phyloP scores from a whole-genome alignment of 257 asterid species.

The Solanum raphanifolium region DNA sequence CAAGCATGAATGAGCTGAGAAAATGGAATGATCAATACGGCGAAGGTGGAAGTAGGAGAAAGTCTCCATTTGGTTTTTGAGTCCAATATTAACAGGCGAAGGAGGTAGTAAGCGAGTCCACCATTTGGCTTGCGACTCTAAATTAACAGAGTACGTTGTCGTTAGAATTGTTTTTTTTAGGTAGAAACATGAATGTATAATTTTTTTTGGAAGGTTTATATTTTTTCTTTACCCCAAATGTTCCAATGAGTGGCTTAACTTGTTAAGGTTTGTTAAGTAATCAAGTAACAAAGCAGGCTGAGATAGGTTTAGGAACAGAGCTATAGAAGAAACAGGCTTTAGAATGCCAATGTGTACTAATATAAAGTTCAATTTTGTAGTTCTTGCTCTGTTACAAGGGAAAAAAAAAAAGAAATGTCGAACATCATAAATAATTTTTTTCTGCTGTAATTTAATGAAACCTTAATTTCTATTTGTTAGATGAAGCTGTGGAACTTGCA shows the following conservation, averaged over 20 bases:
- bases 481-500: not conserved
- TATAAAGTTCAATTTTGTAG: not conserved
- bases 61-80: slow-evolving; percentile 87
- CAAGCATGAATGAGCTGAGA: slow-evolving; percentile 86
- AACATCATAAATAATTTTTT: not conserved
- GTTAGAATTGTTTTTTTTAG: not conserved
- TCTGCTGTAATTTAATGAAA: not conserved
- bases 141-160: not conserved
- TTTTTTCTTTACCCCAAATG: not conserved
- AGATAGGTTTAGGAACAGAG: not conserved
- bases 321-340: not conserved
- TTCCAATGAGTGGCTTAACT: not conserved
- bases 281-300: not conserved
- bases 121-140: not conserved
- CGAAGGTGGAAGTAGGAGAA: slow-evolving; percentile 92
- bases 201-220: not conserved
- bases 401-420: not conserved
- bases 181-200: not conserved
- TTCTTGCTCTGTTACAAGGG: not conserved
- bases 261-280: not conserved
- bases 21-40: slow-evolving; percentile 99
- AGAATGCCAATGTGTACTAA: not conserved
- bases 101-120: not conserved
- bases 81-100: not conserved
- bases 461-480: not conserved